Evolutionary conservation across 1,139 yeast genomes (phyloP), one percentile per base, ranked within the genome.

Genomic region (Blastobotrys petasosporus): DNA sequence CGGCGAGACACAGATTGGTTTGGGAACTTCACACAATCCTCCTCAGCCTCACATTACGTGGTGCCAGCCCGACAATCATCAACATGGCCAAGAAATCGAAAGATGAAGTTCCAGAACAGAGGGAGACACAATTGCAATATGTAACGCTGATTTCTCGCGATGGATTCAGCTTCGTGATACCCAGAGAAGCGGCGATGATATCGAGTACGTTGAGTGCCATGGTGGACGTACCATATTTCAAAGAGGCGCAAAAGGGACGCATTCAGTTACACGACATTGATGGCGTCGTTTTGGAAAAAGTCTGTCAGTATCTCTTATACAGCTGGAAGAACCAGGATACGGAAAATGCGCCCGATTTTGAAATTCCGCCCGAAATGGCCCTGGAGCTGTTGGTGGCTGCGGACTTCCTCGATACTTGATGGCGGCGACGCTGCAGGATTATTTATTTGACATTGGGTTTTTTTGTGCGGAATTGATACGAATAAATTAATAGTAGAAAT

Each of bases 361-460:
- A 84, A 40, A 80, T 92, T 1, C 97, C 97, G 0, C 92, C 97
- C 0, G 97, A 87, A 57, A 77, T 90, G 76, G 96, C 97, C 0
- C 70, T 92, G 54, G 97, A 92, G 60, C 69, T 92, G 55, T 68
- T 92, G 41, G 94, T 92, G 34, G 95, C 95, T 31, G 95, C 97
- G 0, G 97, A 90, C 62, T 88, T 79, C 61, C 70, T 88, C 57
- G 92, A 86, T 60, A 80, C 81, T 50, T 64, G 55, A 58, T 47
- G 25, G 12, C 30, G 3, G 4, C 25, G n/a, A n/a, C 7, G 25
- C 25, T 7, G 25, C 25, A 20, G 7, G 25, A 20, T 7, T 20
- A 20, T 20, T 20, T 20, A 20, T 20, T 20, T 20, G 7, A 20
- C 25, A 20, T 4, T 20, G 4, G 25, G 6, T 20, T 4, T 20